Percentiles rank a stretch among this genome's conserved stretches.
phyloP scores from a whole-genome alignment of 129 eudicot species.

The Deinandra increscens region DNA sequence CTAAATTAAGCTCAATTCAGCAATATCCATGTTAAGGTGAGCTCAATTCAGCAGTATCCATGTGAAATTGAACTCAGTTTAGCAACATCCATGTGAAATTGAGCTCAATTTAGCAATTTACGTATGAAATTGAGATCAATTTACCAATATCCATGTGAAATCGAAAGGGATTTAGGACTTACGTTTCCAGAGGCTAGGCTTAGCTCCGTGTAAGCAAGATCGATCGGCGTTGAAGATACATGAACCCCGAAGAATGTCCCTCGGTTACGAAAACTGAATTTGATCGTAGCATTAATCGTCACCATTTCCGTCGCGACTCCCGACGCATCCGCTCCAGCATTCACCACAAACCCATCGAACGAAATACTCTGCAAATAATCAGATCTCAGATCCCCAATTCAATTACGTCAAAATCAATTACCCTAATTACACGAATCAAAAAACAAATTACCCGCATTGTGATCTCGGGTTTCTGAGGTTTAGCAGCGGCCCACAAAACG shows the following conservation, averaged over 20 bases:
- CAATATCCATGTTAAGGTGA: background rate
- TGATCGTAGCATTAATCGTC: conserved; percentile 64
- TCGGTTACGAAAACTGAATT: conserved; percentile 51
- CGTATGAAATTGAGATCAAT: background rate
- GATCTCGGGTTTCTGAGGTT: conserved; percentile 68
- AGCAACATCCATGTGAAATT: background rate
- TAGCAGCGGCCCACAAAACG: conserved; percentile 80
- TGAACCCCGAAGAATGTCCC: conserved; percentile 96
- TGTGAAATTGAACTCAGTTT: background rate
- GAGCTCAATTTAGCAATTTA: background rate
- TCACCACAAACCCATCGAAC: conserved; percentile 56
- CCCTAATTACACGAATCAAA: background rate
- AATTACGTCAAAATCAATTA: background rate
- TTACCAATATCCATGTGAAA: background rate
- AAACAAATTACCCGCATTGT: conserved; percentile 62
- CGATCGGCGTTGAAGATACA: conserved; percentile 72
- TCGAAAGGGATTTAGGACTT: conserved; percentile 26
- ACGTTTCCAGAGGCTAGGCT: conserved; percentile 74
- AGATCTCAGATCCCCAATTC: conserved; percentile 16
- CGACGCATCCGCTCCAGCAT: conserved; percentile 72
- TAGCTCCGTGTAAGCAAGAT: conserved; percentile 60
- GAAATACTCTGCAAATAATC: conserved; percentile 68
- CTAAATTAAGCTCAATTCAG: background rate
- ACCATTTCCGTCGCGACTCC: conserved; percentile 96
- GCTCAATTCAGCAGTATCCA: background rate